Evolutionary conservation across 768 basidiomycete genomes (phyloP), one percentile per base, ranked within the genome.

Genomic region (Leucocoprinus sp.): DNA sequence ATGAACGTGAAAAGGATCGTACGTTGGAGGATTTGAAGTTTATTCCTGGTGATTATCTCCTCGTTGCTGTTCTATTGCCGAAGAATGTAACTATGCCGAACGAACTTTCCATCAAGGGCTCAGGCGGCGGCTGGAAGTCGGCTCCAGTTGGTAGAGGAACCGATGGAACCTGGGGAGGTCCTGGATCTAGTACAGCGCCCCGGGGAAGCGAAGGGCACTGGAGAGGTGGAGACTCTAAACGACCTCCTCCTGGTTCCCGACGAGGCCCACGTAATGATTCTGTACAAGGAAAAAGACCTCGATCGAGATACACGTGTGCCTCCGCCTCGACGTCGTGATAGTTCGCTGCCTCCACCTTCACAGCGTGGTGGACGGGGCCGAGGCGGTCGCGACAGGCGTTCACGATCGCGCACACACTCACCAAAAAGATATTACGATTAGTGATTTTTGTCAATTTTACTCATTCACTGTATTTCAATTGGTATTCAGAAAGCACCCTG

Each of bases 21-120:
- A 85, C 84, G 12, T 70, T 91, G 22, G 87, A 89, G 36, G 85
- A 88, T 50, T 67, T 91, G 21, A 70, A 84, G 28, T 85, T 91
- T 54, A 72, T 87, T 0, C 86, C 87, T 0, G 88, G 88, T 14
- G 88, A 91, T 56, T 88, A 78, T 54, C 72, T 91, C 29, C 75
- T 78, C 52, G 69, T 90, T 37, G 71, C 83, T n/a, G 78, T 91
- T 19, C 59, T 83, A 22, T 70, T 90, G 33, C 88, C 88, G 11
- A 87, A 85, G 64, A 76, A 75, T 50, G 69, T 70, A 27, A 70
- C 66, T 4, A 60, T 70, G 14, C 72, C 75, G 2, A 68, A 62
- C 5, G 84, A 84, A 47, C 56, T 71, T 11, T 56, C 69, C 12
- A 71, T 75, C 62, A 81, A 78, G 58, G 75, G 76, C 18, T 61